Evolutionary conservation across 768 basidiomycete species (phyloP).

Genomic region (Amanita molliuscula): DNA sequence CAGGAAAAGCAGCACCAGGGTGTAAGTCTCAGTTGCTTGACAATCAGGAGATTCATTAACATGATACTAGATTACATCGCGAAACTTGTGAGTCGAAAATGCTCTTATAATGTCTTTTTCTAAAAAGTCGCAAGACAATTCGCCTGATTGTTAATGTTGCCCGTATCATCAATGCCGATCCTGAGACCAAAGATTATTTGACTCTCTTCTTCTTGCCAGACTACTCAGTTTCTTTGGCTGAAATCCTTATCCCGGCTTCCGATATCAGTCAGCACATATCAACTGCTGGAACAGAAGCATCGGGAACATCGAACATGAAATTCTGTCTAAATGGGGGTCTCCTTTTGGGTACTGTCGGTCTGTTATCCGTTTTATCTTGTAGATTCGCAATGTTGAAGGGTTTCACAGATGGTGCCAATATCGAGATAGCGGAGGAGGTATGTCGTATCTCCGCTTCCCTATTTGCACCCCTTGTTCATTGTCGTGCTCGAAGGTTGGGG

Average conservation of each 20-base stretch:
- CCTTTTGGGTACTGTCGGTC: conserved; percentile 72
- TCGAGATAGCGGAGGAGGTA: conserved; percentile 89
- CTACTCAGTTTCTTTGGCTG: conserved; percentile 80
- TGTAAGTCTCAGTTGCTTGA: conserved; percentile 35
- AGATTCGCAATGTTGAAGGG: background rate
- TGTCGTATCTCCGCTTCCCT: background rate
- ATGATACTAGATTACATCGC: conserved; percentile 67
- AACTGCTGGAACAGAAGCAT: conserved; percentile 91
- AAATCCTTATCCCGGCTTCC: conserved; percentile 81
- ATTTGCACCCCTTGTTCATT: background rate
- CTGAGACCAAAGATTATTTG: conserved; percentile 80
- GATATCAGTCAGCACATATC: conserved; percentile 97
- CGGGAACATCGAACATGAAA: conserved; percentile 79
- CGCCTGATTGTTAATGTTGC: conserved; percentile 90
- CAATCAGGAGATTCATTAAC: background rate
- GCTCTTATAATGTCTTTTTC: background rate
- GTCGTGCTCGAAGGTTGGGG: conserved; percentile 42
- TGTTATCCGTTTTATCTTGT: conserved; percentile 11
- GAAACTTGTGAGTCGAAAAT: conserved; percentile 49
- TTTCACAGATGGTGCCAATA: conserved; percentile 76
- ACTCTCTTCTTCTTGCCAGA: conserved; percentile 94
- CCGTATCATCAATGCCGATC: conserved; percentile 69
- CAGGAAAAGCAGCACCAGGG: conserved; percentile 93
- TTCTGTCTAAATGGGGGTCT: conserved; percentile 89
- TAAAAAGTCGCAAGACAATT: conserved; percentile 48